Evolutionary conservation across 345 rosid genomes (phyloP).

Genomic region (Aegle marmelos): DNA sequence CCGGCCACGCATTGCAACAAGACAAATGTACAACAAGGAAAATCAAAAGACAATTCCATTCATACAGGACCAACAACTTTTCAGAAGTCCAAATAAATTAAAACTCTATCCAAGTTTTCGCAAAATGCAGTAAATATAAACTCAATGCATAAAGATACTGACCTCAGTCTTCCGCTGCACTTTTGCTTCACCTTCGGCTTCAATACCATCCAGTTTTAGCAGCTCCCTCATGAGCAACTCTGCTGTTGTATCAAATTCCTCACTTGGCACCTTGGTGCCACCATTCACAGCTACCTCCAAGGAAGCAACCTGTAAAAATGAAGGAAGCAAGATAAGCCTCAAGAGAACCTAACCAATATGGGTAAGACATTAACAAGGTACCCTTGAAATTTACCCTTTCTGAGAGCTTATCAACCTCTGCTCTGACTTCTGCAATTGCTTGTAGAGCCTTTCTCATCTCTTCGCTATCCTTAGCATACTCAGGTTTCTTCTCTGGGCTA

Average conservation of each 20-base stretch:
- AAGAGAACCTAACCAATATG: not conserved
- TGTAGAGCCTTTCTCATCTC: constrained; percentile 49
- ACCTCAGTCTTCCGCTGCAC: constrained; percentile 87
- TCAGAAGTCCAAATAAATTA: not conserved
- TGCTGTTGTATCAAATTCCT: constrained; percentile 60
- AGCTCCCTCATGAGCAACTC: constrained; percentile 89
- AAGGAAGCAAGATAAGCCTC: constrained; percentile 1
- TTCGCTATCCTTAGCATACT: constrained; percentile 27
- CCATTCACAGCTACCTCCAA: constrained; percentile 61
- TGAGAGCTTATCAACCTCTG: constrained; percentile 71
- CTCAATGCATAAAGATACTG: constrained; percentile 15
- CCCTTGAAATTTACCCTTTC: constrained; percentile 50
- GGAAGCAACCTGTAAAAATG: constrained; percentile 52
- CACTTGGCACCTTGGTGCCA: constrained; percentile 52
- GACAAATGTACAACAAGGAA: not conserved
- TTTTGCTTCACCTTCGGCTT: constrained; percentile 88
- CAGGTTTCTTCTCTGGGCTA: constrained; percentile 24
- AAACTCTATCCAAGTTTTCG: not conserved
- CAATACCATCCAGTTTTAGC: constrained; percentile 74
- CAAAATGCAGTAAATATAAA: not conserved
- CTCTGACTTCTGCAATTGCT: constrained; percentile 47
- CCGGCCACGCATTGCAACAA: not conserved
- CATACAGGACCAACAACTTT: not conserved
- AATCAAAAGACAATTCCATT: not conserved
- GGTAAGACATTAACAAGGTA: not conserved